Conservation (phyloP, 2,329 filamentous ascomycete species). For the Paraphoma chrysanthemicola region DNA sequence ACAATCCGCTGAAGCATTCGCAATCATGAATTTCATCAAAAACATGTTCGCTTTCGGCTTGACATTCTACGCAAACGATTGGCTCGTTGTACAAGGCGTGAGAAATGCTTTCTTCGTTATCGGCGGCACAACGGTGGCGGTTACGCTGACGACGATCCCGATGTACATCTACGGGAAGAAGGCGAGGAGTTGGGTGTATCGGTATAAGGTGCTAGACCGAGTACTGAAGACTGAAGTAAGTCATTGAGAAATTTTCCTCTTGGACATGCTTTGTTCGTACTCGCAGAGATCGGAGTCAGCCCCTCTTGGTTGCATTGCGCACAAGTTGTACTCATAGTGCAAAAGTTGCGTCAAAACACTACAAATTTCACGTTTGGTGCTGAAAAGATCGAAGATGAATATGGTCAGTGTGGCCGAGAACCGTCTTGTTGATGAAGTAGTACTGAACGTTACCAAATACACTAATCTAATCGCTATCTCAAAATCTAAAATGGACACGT, state of each 20-base stretch:
- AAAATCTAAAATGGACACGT: too few species aligned
- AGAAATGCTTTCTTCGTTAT: constrained; percentile 27
- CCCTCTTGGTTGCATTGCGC: too few species aligned
- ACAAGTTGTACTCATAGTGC: too few species aligned
- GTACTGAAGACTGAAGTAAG: constrained; percentile 15
- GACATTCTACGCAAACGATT: constrained; percentile 31
- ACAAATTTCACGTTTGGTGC: too few species aligned
- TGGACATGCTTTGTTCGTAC: too few species aligned
- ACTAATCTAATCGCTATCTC: too few species aligned
- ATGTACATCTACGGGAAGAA: constrained; percentile 37
- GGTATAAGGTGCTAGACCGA: constrained; percentile 19
- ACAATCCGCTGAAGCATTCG: constrained; percentile 32
- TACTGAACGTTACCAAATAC: too few species aligned
- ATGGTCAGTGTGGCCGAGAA: too few species aligned
- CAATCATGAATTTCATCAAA: constrained; percentile 36
- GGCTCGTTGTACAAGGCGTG: constrained; percentile 29
- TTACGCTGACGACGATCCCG: constrained; percentile 28
- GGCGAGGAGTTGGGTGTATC: constrained; percentile 44
- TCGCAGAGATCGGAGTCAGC: too few species aligned
- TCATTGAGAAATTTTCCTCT: neutral
- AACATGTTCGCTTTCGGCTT: constrained; percentile 35
- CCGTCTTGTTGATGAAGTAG: too few species aligned
- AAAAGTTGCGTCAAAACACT: too few species aligned
- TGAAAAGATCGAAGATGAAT: too few species aligned
- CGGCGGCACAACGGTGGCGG: constrained; percentile 26